phyloP scores from a whole-genome alignment of 2,329 filamentous ascomycete species.

The Pleurostoma richardsiae region DNA sequence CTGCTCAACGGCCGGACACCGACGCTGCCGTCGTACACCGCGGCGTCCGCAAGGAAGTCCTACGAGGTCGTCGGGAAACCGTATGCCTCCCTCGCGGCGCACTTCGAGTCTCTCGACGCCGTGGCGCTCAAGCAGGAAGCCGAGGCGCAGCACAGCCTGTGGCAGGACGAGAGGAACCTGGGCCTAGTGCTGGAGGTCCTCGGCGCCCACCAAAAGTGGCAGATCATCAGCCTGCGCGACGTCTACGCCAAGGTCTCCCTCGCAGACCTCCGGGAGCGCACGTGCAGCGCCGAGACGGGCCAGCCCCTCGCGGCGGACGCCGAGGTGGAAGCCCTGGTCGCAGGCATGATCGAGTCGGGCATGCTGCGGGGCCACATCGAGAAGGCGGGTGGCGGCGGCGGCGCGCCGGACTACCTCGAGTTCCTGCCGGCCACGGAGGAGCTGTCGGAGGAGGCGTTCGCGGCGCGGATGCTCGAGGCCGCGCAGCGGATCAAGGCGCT shows the following conservation, averaged over 20 bases:
- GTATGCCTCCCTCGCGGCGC: conserved; percentile 65
- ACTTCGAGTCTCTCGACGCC: conserved; percentile 56
- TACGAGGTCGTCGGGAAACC: conserved; percentile 58
- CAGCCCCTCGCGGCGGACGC: conserved; percentile 31
- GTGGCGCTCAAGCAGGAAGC: conserved; percentile 59
- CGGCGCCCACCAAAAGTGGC: conserved; percentile 68
- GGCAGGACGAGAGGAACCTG: conserved; percentile 67
- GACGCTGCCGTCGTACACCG: conserved; percentile 50
- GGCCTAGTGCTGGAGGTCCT: conserved; percentile 67
- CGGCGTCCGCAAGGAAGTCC: conserved; percentile 44
- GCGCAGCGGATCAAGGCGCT: conserved; percentile 38
- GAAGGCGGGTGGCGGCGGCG: conserved; percentile 32
- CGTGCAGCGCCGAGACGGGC: conserved; percentile 50
- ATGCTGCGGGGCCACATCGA: conserved; percentile 50
- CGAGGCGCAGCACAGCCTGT: conserved; percentile 45
- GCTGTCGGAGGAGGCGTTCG: conserved; percentile 46
- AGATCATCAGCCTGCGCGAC: conserved; percentile 66
- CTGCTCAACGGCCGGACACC: conserved; percentile 60
- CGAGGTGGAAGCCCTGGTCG: conserved; percentile 40
- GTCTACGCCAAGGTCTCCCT: conserved; percentile 62
- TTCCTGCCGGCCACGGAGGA: conserved; percentile 39
- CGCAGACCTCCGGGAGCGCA: conserved; percentile 43
- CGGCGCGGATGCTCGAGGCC: conserved; percentile 35
- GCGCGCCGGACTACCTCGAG: conserved; percentile 39
- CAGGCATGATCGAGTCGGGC: conserved; percentile 49